These are phyloP conservation scores for Entomortierella chlamydospora DNA, from an alignment of 192 early-diverging fungal genomes.

Conservation along the genomic window DNA sequence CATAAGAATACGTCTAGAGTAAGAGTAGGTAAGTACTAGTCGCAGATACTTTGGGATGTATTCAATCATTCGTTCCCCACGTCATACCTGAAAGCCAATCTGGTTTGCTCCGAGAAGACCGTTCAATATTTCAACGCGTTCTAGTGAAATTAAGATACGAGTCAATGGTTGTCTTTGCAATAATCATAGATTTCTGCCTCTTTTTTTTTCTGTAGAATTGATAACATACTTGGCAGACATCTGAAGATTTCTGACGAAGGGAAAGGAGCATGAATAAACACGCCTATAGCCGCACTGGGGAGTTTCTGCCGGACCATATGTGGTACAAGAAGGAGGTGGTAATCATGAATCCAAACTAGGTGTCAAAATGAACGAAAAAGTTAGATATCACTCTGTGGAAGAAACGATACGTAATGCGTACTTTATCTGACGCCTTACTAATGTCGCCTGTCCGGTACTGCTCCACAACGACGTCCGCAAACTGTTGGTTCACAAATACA, in stretches of 20 bases:
- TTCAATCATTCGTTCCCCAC: no score
- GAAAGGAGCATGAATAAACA: slow-evolving; percentile 98
- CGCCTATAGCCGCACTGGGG: slow-evolving; percentile 88
- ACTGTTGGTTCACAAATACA: slow-evolving; percentile 80
- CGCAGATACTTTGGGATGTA: no score
- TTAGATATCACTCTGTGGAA: background rate
- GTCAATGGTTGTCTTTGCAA: background rate
- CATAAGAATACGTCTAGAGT: slow-evolving; percentile 91
- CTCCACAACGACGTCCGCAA: slow-evolving; percentile 76
- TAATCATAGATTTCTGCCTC: background rate
- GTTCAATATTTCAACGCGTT: slow-evolving; percentile 83
- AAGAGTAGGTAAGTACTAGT: background rate
- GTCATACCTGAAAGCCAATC: slow-evolving; percentile 87
- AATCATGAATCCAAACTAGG: slow-evolving; percentile 98
- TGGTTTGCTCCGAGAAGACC: slow-evolving; percentile 93
- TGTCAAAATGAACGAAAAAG: slow-evolving; percentile 30
- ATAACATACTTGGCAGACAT: slow-evolving; percentile 78
- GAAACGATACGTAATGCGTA: slow-evolving; percentile 2
- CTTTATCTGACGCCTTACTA: slow-evolving; percentile 63
- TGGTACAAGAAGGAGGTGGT: slow-evolving; percentile 94
- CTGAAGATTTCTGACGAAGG: slow-evolving; percentile 97
- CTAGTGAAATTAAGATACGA: slow-evolving; percentile 31
- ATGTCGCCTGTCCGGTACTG: slow-evolving; percentile 84
- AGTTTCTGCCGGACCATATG: slow-evolving; percentile 83
- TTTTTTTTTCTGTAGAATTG: background rate